These are phyloP conservation scores for Penicillium verrucosum DNA, from an alignment of 2,329 filamentous ascomycete genomes.

Conservation along the genomic window DNA sequence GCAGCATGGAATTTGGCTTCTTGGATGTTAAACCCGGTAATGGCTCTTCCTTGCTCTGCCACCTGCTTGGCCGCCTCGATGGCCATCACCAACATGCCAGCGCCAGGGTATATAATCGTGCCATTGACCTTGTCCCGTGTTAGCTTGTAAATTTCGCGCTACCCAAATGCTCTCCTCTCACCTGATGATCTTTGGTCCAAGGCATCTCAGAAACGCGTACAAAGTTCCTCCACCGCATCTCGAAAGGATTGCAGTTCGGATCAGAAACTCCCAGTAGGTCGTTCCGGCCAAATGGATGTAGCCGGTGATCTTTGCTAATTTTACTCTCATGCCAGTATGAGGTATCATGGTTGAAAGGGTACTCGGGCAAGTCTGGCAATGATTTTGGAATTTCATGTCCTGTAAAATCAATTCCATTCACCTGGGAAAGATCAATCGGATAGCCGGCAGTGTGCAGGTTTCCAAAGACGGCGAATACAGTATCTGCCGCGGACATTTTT, in stretches of 20 bases:
- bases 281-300: slow-evolving; percentile 1
- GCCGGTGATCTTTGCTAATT: slow-evolving; percentile 17
- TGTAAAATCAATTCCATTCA: background rate
- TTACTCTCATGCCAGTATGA: slow-evolving; percentile 35
- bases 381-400: background rate
- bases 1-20: background rate
- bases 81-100: slow-evolving; percentile 1
- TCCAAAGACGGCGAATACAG: background rate
- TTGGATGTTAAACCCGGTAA: background rate
- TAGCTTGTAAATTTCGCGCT: background rate
- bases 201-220: slow-evolving; percentile 41
- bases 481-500: background rate
- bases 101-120: background rate
- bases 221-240: slow-evolving; percentile 43
- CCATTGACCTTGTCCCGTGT: slow-evolving; percentile 15
- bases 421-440: background rate
- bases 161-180: background rate
- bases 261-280: slow-evolving; percentile 10
- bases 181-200: slow-evolving; percentile 47
- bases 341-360: slow-evolving; percentile 39
- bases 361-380: slow-evolving; percentile 32
- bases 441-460: background rate
- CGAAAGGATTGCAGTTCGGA: slow-evolving; percentile 10
- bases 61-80: slow-evolving; percentile 1
- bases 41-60: background rate